Conservation (phyloP, 1,139 yeast species). For the Candida mesenterica region DNA sequence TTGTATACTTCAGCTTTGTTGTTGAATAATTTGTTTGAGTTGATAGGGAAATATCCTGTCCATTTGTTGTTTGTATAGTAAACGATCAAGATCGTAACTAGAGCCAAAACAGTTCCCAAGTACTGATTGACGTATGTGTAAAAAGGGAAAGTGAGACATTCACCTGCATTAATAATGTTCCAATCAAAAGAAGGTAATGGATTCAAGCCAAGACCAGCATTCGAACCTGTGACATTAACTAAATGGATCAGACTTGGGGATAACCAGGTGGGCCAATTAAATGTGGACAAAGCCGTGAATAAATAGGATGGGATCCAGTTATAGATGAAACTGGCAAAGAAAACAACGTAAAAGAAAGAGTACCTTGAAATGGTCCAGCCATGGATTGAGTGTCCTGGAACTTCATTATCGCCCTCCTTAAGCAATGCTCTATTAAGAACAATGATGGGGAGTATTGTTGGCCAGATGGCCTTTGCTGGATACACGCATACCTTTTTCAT, state of each 20-base stretch:
- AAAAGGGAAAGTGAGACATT: constrained; percentile 44
- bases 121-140: constrained; percentile 42
- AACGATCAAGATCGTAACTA: constrained; percentile 41
- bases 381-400: constrained; percentile 18
- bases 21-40: constrained; percentile 45
- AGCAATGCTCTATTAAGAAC: constrained; percentile 45
- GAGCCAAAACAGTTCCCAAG: constrained; percentile 44
- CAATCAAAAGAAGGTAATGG: constrained; percentile 48
- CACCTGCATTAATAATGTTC: constrained; percentile 40
- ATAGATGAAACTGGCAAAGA: constrained; percentile 34
- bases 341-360: constrained; percentile 37
- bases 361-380: constrained; percentile 45
- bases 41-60: constrained; percentile 56
- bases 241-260: constrained; percentile 40
- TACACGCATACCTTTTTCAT: constrained; percentile 46
- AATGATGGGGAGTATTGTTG: constrained; percentile 44
- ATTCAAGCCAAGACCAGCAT: constrained; percentile 41
- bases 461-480: constrained; percentile 48
- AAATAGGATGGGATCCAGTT: constrained; percentile 46
- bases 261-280: constrained; percentile 52
- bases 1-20: constrained; percentile 46
- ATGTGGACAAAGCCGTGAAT: constrained; percentile 40
- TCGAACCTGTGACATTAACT: constrained; percentile 38
- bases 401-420: constrained; percentile 22
- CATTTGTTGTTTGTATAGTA: constrained; percentile 52